Evolutionary conservation across 116 monocot genomes (phyloP).

Genomic region (Papilionanthe hybrid): DNA sequence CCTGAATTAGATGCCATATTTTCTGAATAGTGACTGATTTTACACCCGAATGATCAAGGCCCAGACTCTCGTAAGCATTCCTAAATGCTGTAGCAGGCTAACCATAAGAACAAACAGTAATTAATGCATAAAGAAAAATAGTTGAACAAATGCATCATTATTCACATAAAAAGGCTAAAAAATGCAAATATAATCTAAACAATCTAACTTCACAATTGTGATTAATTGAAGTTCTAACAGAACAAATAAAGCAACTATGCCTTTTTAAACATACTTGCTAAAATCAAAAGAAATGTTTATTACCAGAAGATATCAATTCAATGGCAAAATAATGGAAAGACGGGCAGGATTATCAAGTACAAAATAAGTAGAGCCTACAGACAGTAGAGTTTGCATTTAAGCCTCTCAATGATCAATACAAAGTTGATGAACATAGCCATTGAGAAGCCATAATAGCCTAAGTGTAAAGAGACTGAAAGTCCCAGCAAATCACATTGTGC

Average conservation of each 20-base stretch:
- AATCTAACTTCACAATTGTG: background rate
- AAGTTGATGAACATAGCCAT: no score
- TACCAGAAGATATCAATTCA: no score
- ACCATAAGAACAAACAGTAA: constrained; percentile 19
- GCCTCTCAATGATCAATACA: no score
- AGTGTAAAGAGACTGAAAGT: no score
- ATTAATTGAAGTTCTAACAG: background rate
- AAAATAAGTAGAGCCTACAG: no score
- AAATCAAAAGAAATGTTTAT: no score
- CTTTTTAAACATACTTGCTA: no score
- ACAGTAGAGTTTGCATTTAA: no score
- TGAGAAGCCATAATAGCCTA: no score
- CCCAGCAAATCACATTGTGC: no score
- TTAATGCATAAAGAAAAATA: constrained; percentile 5
- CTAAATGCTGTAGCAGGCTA: constrained; percentile 86
- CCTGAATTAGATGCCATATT: constrained; percentile 97
- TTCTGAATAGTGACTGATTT: constrained; percentile 95
- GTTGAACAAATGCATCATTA: background rate
- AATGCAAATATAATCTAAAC: background rate
- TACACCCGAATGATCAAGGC: constrained; percentile 43
- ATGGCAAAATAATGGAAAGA: no score
- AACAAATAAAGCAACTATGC: background rate
- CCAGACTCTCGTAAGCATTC: constrained; percentile 64
- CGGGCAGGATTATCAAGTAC: no score
- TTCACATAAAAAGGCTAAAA: background rate